Conservation (phyloP, 2,329 filamentous ascomycete species). For the Neonectria magnoliae region DNA sequence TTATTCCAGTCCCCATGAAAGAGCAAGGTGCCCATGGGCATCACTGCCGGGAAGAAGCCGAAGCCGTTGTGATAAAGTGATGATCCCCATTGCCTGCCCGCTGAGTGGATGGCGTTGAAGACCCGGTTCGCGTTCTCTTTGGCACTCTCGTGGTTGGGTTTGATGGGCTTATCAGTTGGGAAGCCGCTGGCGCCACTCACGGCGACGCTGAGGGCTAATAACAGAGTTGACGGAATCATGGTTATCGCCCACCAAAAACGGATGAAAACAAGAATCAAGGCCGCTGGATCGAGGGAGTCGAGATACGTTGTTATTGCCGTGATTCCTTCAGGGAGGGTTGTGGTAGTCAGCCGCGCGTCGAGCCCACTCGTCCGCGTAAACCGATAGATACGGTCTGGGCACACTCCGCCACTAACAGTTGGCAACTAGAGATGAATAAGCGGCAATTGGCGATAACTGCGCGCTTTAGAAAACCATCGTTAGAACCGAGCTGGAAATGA, state of each 20-base stretch:
- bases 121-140: constrained; percentile 68
- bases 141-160: constrained; percentile 52
- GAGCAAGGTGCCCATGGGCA: constrained; percentile 71
- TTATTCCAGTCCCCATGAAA: constrained; percentile 69
- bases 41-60: constrained; percentile 72
- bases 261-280: not conserved
- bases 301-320: constrained; percentile 4
- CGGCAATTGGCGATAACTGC: not conserved
- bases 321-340: not conserved
- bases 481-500: not conserved
- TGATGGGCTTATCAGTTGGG: constrained; percentile 33
- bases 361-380: constrained; percentile 18
- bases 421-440: constrained; percentile 36
- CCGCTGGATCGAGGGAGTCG: not conserved
- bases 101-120: constrained; percentile 78
- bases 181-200: constrained; percentile 12
- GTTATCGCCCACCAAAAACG: not conserved
- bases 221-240: constrained; percentile 33
- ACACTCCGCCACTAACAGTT: not conserved
- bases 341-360: constrained; percentile 33
- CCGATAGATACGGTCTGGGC: not conserved
- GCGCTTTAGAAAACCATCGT: not conserved
- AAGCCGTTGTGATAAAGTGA: constrained; percentile 80
- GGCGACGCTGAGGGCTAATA: constrained; percentile 20
- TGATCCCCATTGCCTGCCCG: constrained; percentile 79